Conservation (phyloP, 1,139 yeast genomes). For the Komagataea norvegica region DNA sequence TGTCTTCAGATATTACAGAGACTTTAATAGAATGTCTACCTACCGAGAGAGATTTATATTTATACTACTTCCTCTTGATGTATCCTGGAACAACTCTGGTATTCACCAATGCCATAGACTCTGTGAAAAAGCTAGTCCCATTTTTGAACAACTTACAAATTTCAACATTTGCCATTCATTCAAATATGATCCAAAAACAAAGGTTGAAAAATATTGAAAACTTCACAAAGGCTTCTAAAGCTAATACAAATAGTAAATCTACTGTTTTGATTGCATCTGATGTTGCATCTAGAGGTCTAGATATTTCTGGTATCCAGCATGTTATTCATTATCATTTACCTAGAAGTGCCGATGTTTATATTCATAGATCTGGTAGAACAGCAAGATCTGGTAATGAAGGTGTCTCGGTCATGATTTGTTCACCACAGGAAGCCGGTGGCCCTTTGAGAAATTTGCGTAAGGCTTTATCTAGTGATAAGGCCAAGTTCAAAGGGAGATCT, state of each 20-base stretch:
- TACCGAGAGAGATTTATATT: conserved; percentile 80
- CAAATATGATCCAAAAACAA: conserved; percentile 93
- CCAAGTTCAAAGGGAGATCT: conserved; percentile 29
- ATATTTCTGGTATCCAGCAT: conserved; percentile 85
- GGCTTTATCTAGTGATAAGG: conserved; percentile 42
- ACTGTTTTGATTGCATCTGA: conserved; percentile 89
- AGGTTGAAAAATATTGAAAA: conserved; percentile 80
- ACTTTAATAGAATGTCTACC: conserved; percentile 91
- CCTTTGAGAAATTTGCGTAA: conserved; percentile 74
- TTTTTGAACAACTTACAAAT: conserved; percentile 64
- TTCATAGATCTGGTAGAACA: conserved; percentile 97
- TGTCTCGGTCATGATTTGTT: conserved; percentile 85
- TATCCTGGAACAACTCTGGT: conserved; percentile 90
- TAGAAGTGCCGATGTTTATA: conserved; percentile 87
- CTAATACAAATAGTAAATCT: conserved; percentile 41
- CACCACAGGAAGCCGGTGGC: conserved; percentile 91
- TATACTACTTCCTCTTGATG: conserved; percentile 80
- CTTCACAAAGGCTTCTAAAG: conserved; percentile 51
- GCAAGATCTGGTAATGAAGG: conserved; percentile 96
- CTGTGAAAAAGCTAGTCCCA: conserved; percentile 82
- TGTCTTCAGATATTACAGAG: conserved; percentile 74
- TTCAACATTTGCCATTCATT: conserved; percentile 79
- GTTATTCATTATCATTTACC: conserved; percentile 97
- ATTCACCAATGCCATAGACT: conserved; percentile 90
- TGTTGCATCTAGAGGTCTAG: conserved; percentile 98